Percentiles rank a stretch among this genome's conserved stretches.
Conservation (phyloP, 169 alveolate genomes). For the Babesia bovis region DNA sequence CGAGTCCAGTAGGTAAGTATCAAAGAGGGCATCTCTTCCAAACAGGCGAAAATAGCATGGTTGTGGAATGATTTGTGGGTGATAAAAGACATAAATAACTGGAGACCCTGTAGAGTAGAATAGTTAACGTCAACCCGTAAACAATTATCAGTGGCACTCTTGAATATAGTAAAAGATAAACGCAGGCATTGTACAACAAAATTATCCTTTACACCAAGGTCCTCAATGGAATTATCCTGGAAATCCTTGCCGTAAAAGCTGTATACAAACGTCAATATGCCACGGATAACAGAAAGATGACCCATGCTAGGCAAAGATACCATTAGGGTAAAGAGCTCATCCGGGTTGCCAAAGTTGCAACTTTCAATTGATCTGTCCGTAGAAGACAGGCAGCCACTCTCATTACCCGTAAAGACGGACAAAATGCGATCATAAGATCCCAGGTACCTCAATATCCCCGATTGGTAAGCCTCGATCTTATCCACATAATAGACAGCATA, state of each 20-base stretch:
- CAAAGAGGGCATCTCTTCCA: slow-evolving; percentile 21
- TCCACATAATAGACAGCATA: slow-evolving; percentile 12
- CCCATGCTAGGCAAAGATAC: slow-evolving; percentile 22
- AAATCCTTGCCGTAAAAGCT: background rate
- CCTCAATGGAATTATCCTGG: background rate
- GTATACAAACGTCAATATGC: slow-evolving; percentile 22
- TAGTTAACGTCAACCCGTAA: slow-evolving; percentile 39
- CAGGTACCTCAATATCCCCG: background rate
- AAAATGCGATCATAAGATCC: background rate
- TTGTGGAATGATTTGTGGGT: background rate
- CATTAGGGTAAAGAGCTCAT: background rate
- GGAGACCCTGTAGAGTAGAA: slow-evolving; percentile 38
- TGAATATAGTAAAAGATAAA: slow-evolving; percentile 17
- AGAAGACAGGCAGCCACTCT: background rate
- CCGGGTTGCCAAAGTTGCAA: slow-evolving; percentile 8
- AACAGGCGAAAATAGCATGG: background rate
- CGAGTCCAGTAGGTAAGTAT: slow-evolving; percentile 41
- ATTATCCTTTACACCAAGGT: background rate
- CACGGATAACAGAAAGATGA: slow-evolving; percentile 11
- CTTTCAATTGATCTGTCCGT: background rate
- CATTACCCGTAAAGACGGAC: slow-evolving; percentile 22
- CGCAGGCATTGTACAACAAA: slow-evolving; percentile 1
- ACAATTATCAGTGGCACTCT: slow-evolving; percentile 6
- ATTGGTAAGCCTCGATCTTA: background rate
- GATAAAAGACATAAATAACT: slow-evolving; percentile 37